A percentile compares a stretch with the other conserved stretches of the same genome.
phyloP scores from a whole-genome alignment of 345 rosid genomes.

The Eucalyptus coolabah region DNA sequence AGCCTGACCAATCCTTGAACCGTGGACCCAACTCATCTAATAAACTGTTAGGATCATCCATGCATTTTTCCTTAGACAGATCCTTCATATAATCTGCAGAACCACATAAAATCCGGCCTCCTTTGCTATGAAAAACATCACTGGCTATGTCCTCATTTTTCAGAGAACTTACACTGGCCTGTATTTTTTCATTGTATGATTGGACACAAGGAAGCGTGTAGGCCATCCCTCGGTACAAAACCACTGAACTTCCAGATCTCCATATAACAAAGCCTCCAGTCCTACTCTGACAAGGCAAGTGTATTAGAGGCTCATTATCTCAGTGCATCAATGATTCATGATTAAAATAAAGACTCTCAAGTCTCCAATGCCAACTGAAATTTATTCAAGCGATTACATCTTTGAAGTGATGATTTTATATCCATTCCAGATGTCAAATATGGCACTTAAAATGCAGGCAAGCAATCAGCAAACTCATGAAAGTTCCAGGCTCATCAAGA shows the following conservation, averaged over 20 bases:
- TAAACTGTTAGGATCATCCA: conserved; percentile 50
- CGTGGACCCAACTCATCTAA: conserved; percentile 84
- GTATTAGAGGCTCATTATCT: background rate
- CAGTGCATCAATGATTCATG: background rate
- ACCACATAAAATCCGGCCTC: conserved; percentile 11
- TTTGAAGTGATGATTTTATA: background rate
- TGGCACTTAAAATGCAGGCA: background rate
- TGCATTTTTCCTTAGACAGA: conserved; percentile 42
- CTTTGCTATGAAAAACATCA: background rate
- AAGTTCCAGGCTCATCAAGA: background rate
- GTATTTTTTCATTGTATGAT: conserved; percentile 31
- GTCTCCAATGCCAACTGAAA: background rate
- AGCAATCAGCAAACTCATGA: background rate
- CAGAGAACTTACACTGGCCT: conserved; percentile 1
- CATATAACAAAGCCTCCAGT: conserved; percentile 87
- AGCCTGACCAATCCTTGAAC: conserved; percentile 83
- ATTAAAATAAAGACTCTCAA: background rate
- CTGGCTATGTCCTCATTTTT: background rate
- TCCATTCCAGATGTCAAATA: background rate
- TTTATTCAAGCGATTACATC: background rate
- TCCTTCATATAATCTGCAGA: conserved; percentile 25
- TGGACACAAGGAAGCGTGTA: conserved; percentile 69
- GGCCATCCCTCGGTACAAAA: conserved; percentile 68
- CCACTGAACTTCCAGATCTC: conserved; percentile 96
- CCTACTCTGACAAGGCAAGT: conserved; percentile 41